Evolutionary conservation across 371 early-diverging fungal species (phyloP), one percentile per base, ranked within the genome.

Genomic region (Mucor indicus): DNA sequence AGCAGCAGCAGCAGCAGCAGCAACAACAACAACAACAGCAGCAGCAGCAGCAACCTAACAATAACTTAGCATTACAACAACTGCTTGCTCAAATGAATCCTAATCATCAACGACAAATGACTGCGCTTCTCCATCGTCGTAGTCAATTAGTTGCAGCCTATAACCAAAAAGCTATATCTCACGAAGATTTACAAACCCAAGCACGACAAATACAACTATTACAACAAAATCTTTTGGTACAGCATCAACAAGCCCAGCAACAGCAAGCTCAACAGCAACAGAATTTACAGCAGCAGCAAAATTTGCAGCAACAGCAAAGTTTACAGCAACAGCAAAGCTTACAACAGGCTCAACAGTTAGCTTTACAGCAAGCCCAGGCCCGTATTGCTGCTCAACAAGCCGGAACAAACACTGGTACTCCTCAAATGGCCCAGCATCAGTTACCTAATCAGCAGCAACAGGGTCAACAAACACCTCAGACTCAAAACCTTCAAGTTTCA

Each of bases 51-150:
- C 53, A 45, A 45, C 39, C 41, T 24, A 50, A 22, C 16, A n/a
- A n/a, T n/a, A n/a, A n/a, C n/a, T n/a, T n/a, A n/a, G n/a, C n/a
- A n/a, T n/a, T n/a, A n/a, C 60, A 47, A 29, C 64, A 51, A 48
- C 11, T 60, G 30, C 41, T 62, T 45, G 63, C 66, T 21, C 66
- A 70, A 29, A 47, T 72, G 17, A 60, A 49, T 19, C 71, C 67
- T 25, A 66, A 74, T 21, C 75, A 71, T 27, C 72, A 71, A 25
- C 65, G 62, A 22, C 75, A 74, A 53, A 54, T 71, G 63, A 52
- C 58, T 23, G 16, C 47, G 2, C 29, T 71, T 5, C 48, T 67
- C 10, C 27, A 63, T 13, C 75, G 59, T 19, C 60, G 72, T 17
- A 67, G 73, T 15, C 73, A 73, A n/a, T 50, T 80, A 22, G 23